Evolutionary conservation across 768 basidiomycete species (phyloP).

Genomic region (Chiua virens): DNA sequence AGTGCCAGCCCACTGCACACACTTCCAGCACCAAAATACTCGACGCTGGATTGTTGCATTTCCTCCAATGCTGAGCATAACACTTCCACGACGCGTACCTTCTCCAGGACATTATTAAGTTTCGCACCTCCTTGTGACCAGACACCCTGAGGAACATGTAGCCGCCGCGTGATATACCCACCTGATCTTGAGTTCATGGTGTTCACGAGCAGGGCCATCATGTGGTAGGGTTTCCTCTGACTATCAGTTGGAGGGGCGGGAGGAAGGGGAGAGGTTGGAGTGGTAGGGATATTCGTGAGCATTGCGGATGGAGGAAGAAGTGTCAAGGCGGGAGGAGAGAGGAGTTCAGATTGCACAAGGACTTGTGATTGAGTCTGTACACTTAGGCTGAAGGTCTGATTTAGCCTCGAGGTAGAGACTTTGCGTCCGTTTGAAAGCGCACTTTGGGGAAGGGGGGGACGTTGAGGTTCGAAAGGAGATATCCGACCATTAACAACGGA

Average conservation of each 20-base stretch:
- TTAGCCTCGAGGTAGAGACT: constrained; percentile 58
- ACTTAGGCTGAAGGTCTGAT: constrained; percentile 44
- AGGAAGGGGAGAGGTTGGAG: constrained; percentile 78
- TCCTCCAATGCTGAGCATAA: constrained; percentile 79
- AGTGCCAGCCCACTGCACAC: constrained; percentile 71
- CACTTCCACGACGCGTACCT: constrained; percentile 82
- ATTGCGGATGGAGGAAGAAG: constrained; percentile 48
- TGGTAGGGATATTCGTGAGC: constrained; percentile 61
- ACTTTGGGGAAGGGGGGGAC: constrained; percentile 51
- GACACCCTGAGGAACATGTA: constrained; percentile 87
- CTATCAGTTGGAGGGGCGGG: constrained; percentile 69
- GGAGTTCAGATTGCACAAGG: constrained; percentile 51
- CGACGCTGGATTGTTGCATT: constrained; percentile 66
- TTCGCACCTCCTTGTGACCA: constrained; percentile 93
- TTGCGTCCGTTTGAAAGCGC: constrained; percentile 52
- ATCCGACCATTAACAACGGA: constrained; percentile 52
- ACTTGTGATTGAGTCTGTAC: constrained; percentile 50
- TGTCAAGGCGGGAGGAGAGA: constrained; percentile 38
- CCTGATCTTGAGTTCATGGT: constrained; percentile 81
- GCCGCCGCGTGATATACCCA: constrained; percentile 82
- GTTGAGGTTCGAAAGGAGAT: constrained; percentile 50
- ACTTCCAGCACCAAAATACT: constrained; percentile 76
- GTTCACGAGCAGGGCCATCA: constrained; percentile 78
- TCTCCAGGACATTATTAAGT: constrained; percentile 76
- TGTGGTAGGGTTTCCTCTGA: constrained; percentile 82